Evolutionary conservation across 768 basidiomycete species (phyloP), one percentile per base, ranked within the genome.

Genomic region (Leccinum broughii): DNA sequence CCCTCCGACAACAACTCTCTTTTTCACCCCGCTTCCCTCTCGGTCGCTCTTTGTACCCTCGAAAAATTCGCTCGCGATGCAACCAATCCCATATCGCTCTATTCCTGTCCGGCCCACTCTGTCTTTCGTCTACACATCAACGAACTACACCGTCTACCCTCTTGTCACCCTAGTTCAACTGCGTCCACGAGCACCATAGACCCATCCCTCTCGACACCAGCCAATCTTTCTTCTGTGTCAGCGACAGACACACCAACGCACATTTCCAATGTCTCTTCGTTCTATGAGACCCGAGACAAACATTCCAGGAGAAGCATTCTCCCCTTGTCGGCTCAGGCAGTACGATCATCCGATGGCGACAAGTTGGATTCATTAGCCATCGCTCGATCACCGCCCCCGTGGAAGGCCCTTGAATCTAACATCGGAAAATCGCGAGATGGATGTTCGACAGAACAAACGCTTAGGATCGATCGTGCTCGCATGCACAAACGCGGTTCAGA

Each of bases 1-100:
- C 68, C 77, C 32, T 69, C 67, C 10, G 51, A 61, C 6, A 63
- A 72, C 48, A 68, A 66, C 6, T 57, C 62, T 20, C 68, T 83
- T 24, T 83, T 79, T 55, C 72, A 83, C 58, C 83, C 83, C 0
- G 72, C 77, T 3, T 67, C 80, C 3, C 72, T 81, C 32, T 57
- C 67, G 1, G 46, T 70, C 13, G 75, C 78, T 4, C 68, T 85
- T n/a, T 71, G 58, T 46, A 57, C 64, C 41, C 69, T 74, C 6
- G 74, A 74, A 62, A 60, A 65, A 52, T 9, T 68, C 30, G 62
- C 60, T 9, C 50, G 54, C 14, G n/a, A 61, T 5, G 59, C 61
- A 49, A 24, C 54, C 0, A 26, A 44, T 9, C 62, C 72, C n/a
- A 54, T 66, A 37, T 58, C 72, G 0, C 64, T 75, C 35, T 76